Conservation (phyloP, 768 basidiomycete genomes). For the Candolleomyces efflorescens region DNA sequence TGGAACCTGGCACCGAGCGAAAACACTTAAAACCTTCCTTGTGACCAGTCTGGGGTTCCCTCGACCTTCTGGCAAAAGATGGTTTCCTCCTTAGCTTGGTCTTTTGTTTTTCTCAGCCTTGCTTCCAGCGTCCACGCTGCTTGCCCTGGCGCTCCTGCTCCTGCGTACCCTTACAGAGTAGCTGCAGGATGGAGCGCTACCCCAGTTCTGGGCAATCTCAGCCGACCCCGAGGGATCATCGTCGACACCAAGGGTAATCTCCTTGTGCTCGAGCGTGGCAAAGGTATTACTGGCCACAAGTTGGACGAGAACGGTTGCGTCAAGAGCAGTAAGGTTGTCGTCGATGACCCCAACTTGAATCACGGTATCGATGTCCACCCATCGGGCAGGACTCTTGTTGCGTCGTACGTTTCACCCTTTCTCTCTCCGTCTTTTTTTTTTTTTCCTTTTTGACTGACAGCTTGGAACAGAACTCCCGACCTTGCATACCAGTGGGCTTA, state of each 20-base stretch:
- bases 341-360: conserved; percentile 7
- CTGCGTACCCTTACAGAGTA: conserved; percentile 1
- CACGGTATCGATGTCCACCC: conserved; percentile 8
- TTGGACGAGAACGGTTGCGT: conserved; percentile 10
- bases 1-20: background rate
- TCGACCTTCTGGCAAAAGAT: background rate
- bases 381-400: conserved; percentile 6
- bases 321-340: conserved; percentile 4
- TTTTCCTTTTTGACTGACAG: background rate
- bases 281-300: conserved; percentile 10
- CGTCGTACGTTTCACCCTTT: conserved; percentile 3
- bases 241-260: conserved; percentile 10
- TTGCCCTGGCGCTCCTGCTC: conserved; percentile 3
- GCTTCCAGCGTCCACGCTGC: background rate
- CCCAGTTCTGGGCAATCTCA: conserved; percentile 8
- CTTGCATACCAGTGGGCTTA: background rate
- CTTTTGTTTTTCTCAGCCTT: background rate
- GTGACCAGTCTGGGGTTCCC: background rate
- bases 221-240: conserved; percentile 7
- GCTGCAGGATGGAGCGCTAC: conserved; percentile 5
- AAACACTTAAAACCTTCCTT: background rate
- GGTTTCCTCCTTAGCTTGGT: background rate
- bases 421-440: background rate
- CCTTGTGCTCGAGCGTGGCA: conserved; percentile 6
- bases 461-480: background rate